Base-by-base conservation (phyloP, 1,139 yeast species). In the Lodderomyces theae region DNA sequence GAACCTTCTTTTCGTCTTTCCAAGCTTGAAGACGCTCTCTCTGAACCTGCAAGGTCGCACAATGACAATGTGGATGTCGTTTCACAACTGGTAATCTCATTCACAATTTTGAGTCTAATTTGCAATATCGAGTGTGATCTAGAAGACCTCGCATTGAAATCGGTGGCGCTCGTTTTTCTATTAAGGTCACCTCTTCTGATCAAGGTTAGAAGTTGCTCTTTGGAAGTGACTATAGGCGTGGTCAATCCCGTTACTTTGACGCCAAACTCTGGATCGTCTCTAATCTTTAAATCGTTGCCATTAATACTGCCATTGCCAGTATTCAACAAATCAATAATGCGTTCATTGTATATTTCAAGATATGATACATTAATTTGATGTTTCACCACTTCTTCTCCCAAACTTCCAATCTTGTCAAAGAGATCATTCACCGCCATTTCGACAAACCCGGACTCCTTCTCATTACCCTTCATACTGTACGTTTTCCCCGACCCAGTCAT, bases 401-500 rank as follows among this genome's bases (percentile, higher is more conserved):
- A 12, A 4, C n/a, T 12, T 9, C 10, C 56, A 18, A 83, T 69
- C 43, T 69, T 70, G 12, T 66, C 64, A 54, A 83, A 89, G 5
- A 89, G 74, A 40, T 84, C 82, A 45, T 74, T 72, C 4, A 85
- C 81, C 1, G 96, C 85, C 32, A 82, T 66, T 18, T 86, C 84
- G 34, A 89, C 87, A 43, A 89, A 75, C 19, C 97, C 97, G 0
- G 86, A 83, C 50, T 86, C 88, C 1, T 57, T 51, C 0, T 64
- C 69, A 10, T 74, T 68, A 25, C 96, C 96, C 49, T 85, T 85
- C 96, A 90, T 88, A 2, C 95, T 83, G 56, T 79, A 85, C 0
- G 97, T 90, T 59, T 90, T 90, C 24, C 97, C 97, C 1, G 96
- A 87, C 0, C 97, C 97, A 0, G 97, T 88, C 90, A 86, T 86